Evolutionary conservation across 208 protist genomes (phyloP), one percentile per base, ranked within the genome.

Genomic region (Crithidia bombi): DNA sequence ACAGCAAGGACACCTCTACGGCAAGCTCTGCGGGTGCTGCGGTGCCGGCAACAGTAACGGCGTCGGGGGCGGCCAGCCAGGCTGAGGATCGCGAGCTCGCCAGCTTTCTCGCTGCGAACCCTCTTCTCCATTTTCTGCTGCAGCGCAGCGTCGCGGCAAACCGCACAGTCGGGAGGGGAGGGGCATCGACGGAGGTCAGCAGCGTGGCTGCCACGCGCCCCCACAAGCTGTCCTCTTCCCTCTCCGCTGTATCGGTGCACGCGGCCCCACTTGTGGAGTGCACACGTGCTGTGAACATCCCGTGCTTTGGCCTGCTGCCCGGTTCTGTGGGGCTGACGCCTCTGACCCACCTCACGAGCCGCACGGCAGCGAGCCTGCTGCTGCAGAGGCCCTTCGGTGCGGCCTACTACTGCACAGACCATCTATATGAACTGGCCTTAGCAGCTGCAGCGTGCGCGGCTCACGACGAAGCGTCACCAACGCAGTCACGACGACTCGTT

Each of bases 381-480:
- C 56, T 72, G 21, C 55, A 72, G 19, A 32, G 0, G 10, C 55
- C 66, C 2, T 17, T 57, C 33, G 66, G 66, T 15, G 23, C 44
- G 0, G 2, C 0, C 17, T 72, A 58, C 55, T 72, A 64, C 66
- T 58, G 43, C 35, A 28, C 43, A 0, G 66, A 72, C 25, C 66
- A 72, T n/a, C 32, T 72, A 10, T 72, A 64, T 26, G 66, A 72
- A 26, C 36, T 72, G 46, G 55, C 66, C 23, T 28, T 72, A 33
- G 54, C 54, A 2, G 66, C 54, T 11, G 43, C 47, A 2, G 32
- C 35, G 41, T 54, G 59, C 25, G 36, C 59, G 4, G 44, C 21
- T 4, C 43, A 44, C 28, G 19, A 7, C 17, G 19, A 3, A 3
- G 41, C 33, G 41, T 6, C 57, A 19, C 10, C 57, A n/a, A 5